Evolutionary conservation across 192 early-diverging fungal genomes (phyloP).

Genomic region (Podila horticola): DNA sequence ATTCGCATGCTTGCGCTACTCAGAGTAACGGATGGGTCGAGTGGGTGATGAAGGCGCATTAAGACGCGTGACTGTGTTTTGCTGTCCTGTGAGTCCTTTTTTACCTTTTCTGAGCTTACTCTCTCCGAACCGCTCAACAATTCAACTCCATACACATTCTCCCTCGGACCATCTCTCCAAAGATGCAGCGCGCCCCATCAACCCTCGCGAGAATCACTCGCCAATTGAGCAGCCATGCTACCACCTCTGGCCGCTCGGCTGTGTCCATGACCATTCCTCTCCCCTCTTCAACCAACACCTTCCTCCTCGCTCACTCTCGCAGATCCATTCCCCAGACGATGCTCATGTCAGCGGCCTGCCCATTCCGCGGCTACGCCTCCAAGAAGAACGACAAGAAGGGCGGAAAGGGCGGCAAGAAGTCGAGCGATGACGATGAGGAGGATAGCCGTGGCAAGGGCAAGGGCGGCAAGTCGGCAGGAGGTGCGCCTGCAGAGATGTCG

Average conservation of each 20-base stretch:
- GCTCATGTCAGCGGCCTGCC: slow-evolving; percentile 5
- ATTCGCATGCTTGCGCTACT: too few species aligned
- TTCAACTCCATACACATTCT: too few species aligned
- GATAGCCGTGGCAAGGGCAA: slow-evolving; percentile 32
- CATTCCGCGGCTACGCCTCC: slow-evolving; percentile 27
- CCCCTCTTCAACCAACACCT: slow-evolving; percentile 7
- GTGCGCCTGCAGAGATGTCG: slow-evolving; percentile 11
- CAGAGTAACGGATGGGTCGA: too few species aligned
- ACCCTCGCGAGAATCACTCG: slow-evolving; percentile 9
- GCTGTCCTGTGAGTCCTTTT: too few species aligned
- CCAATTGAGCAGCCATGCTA: background rate
- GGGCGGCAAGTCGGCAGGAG: slow-evolving; percentile 14
- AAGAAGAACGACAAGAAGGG: slow-evolving; percentile 31
- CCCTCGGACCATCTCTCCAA: background rate
- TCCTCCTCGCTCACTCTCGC: slow-evolving; percentile 1
- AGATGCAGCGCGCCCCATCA: slow-evolving; percentile 35
- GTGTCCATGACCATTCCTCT: background rate
- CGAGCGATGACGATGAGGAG: slow-evolving; percentile 24
- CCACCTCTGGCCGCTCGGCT: background rate
- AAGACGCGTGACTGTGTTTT: too few species aligned
- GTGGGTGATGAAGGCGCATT: too few species aligned
- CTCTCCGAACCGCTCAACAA: too few species aligned
- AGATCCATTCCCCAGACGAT: slow-evolving; percentile 6
- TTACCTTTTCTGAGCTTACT: too few species aligned
- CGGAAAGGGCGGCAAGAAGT: slow-evolving; percentile 33